phyloP scores from a whole-genome alignment of 1,139 yeast genomes.

The Yamadazyma buinensis region DNA sequence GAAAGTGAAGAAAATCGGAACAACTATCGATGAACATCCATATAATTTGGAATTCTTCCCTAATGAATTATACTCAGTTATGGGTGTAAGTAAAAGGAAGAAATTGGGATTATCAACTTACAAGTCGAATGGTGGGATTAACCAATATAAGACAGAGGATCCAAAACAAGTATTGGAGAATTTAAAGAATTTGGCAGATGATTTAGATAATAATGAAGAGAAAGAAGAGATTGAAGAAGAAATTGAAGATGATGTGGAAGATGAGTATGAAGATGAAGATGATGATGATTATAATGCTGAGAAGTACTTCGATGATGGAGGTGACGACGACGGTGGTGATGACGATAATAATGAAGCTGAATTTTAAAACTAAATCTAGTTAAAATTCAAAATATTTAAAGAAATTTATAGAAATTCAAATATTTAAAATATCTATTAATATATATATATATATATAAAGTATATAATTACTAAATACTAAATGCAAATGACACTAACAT shows the following conservation, averaged over 20 bases:
- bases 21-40: conserved; percentile 81
- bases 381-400: too few species aligned
- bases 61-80: conserved; percentile 67
- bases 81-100: conserved; percentile 61
- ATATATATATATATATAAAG: too few species aligned
- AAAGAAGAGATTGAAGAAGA: conserved; percentile 38
- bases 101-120: conserved; percentile 51
- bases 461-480: conserved; percentile 23
- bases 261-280: conserved; percentile 54
- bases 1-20: conserved; percentile 70
- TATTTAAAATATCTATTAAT: too few species aligned
- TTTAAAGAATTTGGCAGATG: conserved; percentile 58
- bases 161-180: conserved; percentile 38
- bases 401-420: too few species aligned
- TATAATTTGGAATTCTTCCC: conserved; percentile 73
- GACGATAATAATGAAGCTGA: conserved; percentile 81
- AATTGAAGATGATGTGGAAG: conserved; percentile 34
- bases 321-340: conserved; percentile 72
- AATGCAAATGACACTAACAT: conserved; percentile 38
- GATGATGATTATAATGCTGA: conserved; percentile 60
- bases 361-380: conserved; percentile 28
- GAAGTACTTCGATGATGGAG: conserved; percentile 64
- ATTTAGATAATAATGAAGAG: conserved; percentile 36
- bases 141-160: conserved; percentile 10
- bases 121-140: conserved; percentile 46